Conservation (phyloP, 192 early-diverging fungal genomes). For the Funneliformis mosseae region DNA sequence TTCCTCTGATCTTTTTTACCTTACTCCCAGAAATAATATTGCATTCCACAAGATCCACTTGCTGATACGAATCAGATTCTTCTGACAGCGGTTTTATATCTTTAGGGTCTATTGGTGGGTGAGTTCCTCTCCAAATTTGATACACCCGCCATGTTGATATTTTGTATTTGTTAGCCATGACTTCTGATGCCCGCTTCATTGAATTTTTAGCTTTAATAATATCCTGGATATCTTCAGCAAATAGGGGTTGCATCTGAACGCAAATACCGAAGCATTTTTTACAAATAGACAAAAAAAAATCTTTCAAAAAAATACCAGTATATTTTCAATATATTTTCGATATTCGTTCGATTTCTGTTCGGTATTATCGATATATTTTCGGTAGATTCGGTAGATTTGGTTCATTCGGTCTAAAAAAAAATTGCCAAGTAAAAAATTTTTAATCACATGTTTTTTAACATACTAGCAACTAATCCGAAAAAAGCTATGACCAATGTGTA, state of each 20-base stretch:
- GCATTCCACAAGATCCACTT: neutral
- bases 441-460: too few relatives aligned
- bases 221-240: neutral
- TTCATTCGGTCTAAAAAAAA: too few relatives aligned
- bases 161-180: conserved; percentile 6
- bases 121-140: conserved; percentile 2
- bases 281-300: neutral
- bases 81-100: neutral
- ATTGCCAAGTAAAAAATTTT: too few relatives aligned
- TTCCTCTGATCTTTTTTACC: neutral
- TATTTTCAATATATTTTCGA: neutral
- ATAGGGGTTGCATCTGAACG: conserved; percentile 14
- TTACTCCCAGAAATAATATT: neutral
- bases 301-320: neutral
- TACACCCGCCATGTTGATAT: conserved; percentile 3
- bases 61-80: neutral
- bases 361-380: too few relatives aligned
- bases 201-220: conserved; percentile 18
- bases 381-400: too few relatives aligned
- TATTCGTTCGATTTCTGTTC: too few relatives aligned
- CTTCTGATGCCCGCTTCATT: conserved; percentile 15
- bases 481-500: too few relatives aligned
- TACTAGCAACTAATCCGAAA: too few relatives aligned
- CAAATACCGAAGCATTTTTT: conserved; percentile 10
- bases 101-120: neutral